These are phyloP conservation scores for Vicia sativa DNA, from an alignment of 306 rosid species.

Conservation along the genomic window DNA sequence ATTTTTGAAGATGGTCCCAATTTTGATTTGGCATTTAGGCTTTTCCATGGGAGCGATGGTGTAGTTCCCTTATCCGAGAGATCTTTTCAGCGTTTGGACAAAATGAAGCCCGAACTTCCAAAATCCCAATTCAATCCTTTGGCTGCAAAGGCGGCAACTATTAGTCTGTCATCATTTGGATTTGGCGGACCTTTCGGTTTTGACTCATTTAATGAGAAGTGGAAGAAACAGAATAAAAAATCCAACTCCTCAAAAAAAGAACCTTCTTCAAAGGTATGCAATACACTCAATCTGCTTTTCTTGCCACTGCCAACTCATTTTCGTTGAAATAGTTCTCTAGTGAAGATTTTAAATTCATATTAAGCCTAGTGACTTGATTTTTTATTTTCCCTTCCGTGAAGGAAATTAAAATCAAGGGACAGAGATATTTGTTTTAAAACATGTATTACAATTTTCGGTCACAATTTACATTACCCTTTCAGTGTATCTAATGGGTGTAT, in stretches of 20 bases:
- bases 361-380: slow-evolving; percentile 10
- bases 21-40: slow-evolving; percentile 92
- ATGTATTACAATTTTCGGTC: slow-evolving; percentile 15
- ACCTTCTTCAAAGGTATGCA: slow-evolving; percentile 72
- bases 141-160: slow-evolving; percentile 98
- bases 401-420: not conserved
- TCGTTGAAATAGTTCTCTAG: slow-evolving; percentile 2
- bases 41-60: slow-evolving; percentile 94
- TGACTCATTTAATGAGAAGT: slow-evolving; percentile 77
- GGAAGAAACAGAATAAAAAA: slow-evolving; percentile 75
- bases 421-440: not conserved
- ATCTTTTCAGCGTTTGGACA: slow-evolving; percentile 56
- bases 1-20: slow-evolving; percentile 98
- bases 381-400: not conserved
- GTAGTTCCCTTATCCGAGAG: slow-evolving; percentile 87
- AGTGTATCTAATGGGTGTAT: slow-evolving; percentile 22
- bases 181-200: slow-evolving; percentile 85
- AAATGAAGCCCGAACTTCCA: slow-evolving; percentile 51
- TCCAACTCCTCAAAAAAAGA: slow-evolving; percentile 73
- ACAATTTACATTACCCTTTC: slow-evolving; percentile 20
- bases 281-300: slow-evolving; percentile 22
- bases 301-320: not conserved
- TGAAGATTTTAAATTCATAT: slow-evolving; percentile 6
- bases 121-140: slow-evolving; percentile 81
- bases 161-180: slow-evolving; percentile 95